Evolutionary conservation across 2,329 filamentous ascomycete genomes (phyloP).

Genomic region (Colletotrichum echinochloae): DNA sequence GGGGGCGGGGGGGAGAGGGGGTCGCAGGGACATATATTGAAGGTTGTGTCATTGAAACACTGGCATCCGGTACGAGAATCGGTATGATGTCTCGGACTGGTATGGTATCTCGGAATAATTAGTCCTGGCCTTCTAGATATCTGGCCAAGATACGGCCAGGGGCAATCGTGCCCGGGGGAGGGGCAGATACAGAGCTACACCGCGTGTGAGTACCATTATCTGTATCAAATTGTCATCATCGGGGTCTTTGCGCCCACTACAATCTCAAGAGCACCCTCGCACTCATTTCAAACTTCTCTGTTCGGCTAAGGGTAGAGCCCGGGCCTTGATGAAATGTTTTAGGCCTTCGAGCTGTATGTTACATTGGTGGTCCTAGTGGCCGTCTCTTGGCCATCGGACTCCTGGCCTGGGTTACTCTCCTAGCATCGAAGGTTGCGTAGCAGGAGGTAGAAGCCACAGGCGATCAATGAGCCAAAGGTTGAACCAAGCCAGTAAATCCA

Average conservation of each 20-base stretch:
- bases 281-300: too few species aligned
- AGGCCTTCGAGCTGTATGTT: background rate
- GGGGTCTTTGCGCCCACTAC: background rate
- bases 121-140: too few species aligned
- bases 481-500: slow-evolving; percentile 70
- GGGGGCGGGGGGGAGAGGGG: too few species aligned
- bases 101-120: too few species aligned
- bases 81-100: too few species aligned
- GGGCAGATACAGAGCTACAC: too few species aligned
- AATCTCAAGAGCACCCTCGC: background rate
- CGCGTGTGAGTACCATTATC: too few species aligned
- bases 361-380: background rate
- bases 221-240: background rate
- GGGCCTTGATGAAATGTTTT: background rate
- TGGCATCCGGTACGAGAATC: background rate
- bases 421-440: slow-evolving; percentile 65
- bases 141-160: too few species aligned
- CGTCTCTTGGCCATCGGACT: slow-evolving; percentile 46
- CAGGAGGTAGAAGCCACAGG: slow-evolving; percentile 62
- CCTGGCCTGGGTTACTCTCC: slow-evolving; percentile 63
- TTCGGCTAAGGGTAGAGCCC: too few species aligned
- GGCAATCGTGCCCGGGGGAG: too few species aligned
- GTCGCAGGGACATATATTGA: too few species aligned
- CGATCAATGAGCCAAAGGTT: slow-evolving; percentile 60
- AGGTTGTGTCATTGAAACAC: too few species aligned